Percentiles rank a stretch among this genome's conserved stretches.
These are phyloP conservation scores for Alternaria sp. DNA, from an alignment of 2,329 filamentous ascomycete genomes.

Conservation along the genomic window DNA sequence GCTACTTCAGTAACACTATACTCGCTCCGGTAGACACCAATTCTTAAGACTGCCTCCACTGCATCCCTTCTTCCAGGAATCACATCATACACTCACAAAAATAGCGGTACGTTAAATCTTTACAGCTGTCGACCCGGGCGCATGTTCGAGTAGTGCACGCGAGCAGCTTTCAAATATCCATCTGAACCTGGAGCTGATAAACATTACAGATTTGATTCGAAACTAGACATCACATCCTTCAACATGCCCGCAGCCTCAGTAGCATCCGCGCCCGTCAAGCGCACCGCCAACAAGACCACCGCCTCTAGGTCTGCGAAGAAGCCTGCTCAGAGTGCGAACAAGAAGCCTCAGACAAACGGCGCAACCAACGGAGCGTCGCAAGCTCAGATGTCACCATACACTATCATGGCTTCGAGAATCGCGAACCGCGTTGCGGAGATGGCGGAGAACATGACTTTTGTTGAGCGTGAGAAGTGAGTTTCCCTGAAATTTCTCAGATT, in stretches of 20 bases:
- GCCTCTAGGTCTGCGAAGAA: conserved; percentile 44
- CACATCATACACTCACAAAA: neutral
- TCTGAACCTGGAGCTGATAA: conserved; percentile 10
- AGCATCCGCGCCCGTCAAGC: conserved; percentile 45
- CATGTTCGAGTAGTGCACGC: conserved; percentile 27
- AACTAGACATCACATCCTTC: neutral
- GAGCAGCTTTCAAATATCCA: conserved; percentile 15
- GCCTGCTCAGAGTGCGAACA: conserved; percentile 21
- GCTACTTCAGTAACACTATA: conserved; percentile 11
- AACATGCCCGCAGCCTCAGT: conserved; percentile 47
- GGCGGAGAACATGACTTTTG: conserved; percentile 62
- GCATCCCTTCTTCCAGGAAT: conserved; percentile 1
- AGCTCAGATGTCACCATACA: conserved; percentile 55
- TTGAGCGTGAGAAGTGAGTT: conserved; percentile 54
- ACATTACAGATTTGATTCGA: neutral
- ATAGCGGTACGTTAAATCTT: conserved; percentile 24
- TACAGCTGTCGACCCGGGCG: conserved; percentile 11
- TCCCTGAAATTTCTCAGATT: neutral
- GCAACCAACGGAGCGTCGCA: conserved; percentile 36
- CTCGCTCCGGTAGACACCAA: conserved; percentile 6
- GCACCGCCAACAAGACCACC: conserved; percentile 39
- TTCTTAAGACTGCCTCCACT: neutral
- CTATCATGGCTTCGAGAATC: conserved; percentile 60
- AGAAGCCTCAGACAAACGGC: conserved; percentile 37
- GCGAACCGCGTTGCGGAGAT: conserved; percentile 62